These are phyloP conservation scores for Zygosaccharomyces sapae DNA, from an alignment of 1,139 yeast genomes.

Conservation along the genomic window DNA sequence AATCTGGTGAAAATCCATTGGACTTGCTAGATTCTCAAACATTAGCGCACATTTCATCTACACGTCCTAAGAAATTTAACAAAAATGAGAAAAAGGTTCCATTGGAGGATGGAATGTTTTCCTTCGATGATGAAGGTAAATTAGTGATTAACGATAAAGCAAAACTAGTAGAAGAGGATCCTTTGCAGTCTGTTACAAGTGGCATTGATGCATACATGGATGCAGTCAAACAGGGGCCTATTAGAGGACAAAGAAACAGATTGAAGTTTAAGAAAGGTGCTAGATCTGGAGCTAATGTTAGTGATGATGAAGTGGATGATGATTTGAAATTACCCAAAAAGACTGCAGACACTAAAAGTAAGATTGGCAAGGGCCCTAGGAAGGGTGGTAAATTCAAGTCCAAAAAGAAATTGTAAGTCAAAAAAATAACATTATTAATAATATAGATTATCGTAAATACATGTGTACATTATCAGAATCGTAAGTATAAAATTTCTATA, in stretches of 20 bases:
- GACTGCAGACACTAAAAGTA: slow-evolving; percentile 21
- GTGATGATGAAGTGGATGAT: slow-evolving; percentile 50
- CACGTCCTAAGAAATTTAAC: slow-evolving; percentile 62
- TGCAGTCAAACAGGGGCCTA: slow-evolving; percentile 89
- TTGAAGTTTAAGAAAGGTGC: slow-evolving; percentile 74
- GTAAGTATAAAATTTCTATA: slow-evolving; percentile 7
- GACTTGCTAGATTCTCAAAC: slow-evolving; percentile 84
- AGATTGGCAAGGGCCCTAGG: slow-evolving; percentile 28
- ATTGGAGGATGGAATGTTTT: slow-evolving; percentile 44
- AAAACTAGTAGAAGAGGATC: slow-evolving; percentile 43
- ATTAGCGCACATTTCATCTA: slow-evolving; percentile 79
- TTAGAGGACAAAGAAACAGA: slow-evolving; percentile 86
- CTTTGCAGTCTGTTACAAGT: slow-evolving; percentile 42
- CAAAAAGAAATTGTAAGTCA: slow-evolving; percentile 30
- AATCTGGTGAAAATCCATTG: slow-evolving; percentile 76
- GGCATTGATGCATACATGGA: slow-evolving; percentile 90
- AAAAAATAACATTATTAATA: slow-evolving; percentile 7
- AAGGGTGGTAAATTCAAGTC: slow-evolving; percentile 33
- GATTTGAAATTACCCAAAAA: slow-evolving; percentile 23
- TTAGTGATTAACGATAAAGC: slow-evolving; percentile 46
- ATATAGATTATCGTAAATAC: slow-evolving; percentile 4
- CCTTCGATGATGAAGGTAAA: slow-evolving; percentile 55
- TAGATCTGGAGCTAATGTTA: slow-evolving; percentile 50
- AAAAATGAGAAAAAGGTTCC: slow-evolving; percentile 47
- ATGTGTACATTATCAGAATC: slow-evolving; percentile 12